These are phyloP conservation scores for Ceratocystis alfenasii DNA, from an alignment of 2,329 filamentous ascomycete genomes.

Conservation along the genomic window DNA sequence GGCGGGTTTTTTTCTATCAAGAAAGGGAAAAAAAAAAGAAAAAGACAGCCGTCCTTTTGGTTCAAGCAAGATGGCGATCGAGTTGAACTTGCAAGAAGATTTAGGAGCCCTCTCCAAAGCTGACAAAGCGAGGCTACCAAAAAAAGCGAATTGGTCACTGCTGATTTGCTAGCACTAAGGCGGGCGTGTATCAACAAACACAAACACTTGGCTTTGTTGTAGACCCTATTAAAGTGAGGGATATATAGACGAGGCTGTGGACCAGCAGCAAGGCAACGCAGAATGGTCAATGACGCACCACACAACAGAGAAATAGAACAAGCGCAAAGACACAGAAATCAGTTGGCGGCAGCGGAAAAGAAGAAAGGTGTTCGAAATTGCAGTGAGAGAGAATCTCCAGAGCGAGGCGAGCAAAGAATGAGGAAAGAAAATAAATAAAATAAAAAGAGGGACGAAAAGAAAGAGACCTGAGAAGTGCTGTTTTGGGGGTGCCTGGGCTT, in stretches of 20 bases:
- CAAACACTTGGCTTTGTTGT: background rate
- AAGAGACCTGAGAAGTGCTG: background rate
- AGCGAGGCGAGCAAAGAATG: background rate
- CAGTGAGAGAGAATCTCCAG: background rate
- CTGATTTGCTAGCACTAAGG: conserved; percentile 7
- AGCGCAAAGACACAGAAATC: background rate
- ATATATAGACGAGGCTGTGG: conserved; percentile 1
- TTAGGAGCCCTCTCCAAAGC: background rate
- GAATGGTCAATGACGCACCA: background rate
- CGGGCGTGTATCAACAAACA: background rate
- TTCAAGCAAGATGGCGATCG: background rate
- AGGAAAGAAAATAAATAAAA: background rate
- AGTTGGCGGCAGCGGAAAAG: background rate
- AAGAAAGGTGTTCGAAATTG: background rate
- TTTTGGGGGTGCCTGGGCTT: conserved; percentile 3
- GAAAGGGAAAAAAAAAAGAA: background rate
- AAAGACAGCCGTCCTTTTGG: background rate
- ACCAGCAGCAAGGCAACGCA: conserved; percentile 6
- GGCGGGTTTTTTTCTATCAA: background rate
- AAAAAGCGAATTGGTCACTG: background rate
- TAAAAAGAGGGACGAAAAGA: background rate
- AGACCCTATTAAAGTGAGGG: background rate
- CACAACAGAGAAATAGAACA: background rate
- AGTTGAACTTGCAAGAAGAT: background rate
- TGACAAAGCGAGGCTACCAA: conserved; percentile 8